Base-by-base conservation (phyloP, 495 filamentous ascomycete species). In the Echria macrotheca region DNA sequence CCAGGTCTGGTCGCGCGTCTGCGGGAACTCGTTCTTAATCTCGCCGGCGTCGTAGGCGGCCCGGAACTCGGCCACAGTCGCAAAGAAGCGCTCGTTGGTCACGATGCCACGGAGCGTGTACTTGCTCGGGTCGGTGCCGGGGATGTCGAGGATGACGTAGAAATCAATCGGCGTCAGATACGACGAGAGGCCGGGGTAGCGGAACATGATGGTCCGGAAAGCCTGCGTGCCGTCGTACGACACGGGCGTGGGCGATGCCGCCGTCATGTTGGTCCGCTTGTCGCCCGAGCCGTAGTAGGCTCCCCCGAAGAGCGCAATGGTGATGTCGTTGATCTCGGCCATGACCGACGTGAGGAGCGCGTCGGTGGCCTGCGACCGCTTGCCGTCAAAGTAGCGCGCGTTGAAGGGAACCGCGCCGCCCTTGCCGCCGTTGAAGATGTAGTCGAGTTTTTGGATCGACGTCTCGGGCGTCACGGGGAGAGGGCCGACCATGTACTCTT, bases 401-500 rank as follows among this genome's bases (percentile, higher is more conserved):
- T 69, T 64, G 46, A 57, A 69, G 14, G 65, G 69, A 18, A 69
- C 53, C 4, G 44, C 36, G 31, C 60, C 62, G 10, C 63, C 60
- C 12, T 45, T 58, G 12, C 60, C 60, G 17, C 63, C 63, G 53
- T 66, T 79, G 58, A 73, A 78, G 14, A 64, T 52, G 52, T 70
- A 78, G 36, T 69, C 65, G 12, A 77, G 50, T 28, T 70, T 67
- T 32, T 62, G 23, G 24, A 71, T 62, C 2, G 51, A 64, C 1
- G 71, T 74, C 44, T 58, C 55, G 29, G 51, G 52, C 1, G 54
- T 48, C 11, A 77, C 50, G 0, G 74, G 77, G 11, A 80, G 54
- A 7, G 78, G 77, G 12, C 77, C 75, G 41, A 77, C 60, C 46
- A 69, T 60, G 52, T 68, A 74, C 49, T 79, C 72, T 36, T 73